Conservation (phyloP, 495 filamentous ascomycete species). For the Podospora fimiseda region DNA sequence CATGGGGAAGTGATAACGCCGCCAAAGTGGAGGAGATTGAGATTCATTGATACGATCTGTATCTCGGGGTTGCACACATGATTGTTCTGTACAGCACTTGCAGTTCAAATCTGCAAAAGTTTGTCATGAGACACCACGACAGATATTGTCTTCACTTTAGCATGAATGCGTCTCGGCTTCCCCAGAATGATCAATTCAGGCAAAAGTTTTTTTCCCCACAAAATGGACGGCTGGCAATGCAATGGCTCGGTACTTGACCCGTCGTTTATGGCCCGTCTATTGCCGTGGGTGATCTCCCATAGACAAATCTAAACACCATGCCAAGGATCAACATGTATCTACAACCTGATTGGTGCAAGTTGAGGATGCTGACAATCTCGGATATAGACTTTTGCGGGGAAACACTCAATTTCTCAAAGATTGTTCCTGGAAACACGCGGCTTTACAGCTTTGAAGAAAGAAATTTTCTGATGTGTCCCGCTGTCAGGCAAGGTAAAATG, state of each 20-base stretch:
- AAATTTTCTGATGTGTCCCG: neutral
- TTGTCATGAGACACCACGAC: neutral
- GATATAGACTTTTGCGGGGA: slow-evolving; percentile 2
- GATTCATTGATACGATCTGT: too few relatives aligned
- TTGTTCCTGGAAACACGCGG: neutral
- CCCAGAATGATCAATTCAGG: slow-evolving; percentile 7
- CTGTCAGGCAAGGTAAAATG: neutral
- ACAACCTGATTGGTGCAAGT: neutral
- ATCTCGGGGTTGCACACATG: too few relatives aligned
- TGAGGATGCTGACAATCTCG: neutral
- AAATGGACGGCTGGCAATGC: neutral
- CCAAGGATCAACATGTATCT: slow-evolving; percentile 9
- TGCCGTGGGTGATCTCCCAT: neutral
- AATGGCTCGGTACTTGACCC: slow-evolving; percentile 6
- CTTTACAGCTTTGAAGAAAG: neutral
- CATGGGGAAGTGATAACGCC: too few relatives aligned
- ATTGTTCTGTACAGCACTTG: too few relatives aligned
- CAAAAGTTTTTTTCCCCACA: slow-evolving; percentile 11
- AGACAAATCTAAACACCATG: slow-evolving; percentile 1
- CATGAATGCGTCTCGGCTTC: slow-evolving; percentile 8
- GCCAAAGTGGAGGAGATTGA: too few relatives aligned
- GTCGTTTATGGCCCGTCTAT: slow-evolving; percentile 1
- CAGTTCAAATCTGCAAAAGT: neutral
- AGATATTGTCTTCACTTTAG: slow-evolving; percentile 11
- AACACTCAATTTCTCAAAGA: neutral